These are phyloP conservation scores for Eucalyptus curtisii DNA, from an alignment of 345 rosid genomes.

Conservation along the genomic window DNA sequence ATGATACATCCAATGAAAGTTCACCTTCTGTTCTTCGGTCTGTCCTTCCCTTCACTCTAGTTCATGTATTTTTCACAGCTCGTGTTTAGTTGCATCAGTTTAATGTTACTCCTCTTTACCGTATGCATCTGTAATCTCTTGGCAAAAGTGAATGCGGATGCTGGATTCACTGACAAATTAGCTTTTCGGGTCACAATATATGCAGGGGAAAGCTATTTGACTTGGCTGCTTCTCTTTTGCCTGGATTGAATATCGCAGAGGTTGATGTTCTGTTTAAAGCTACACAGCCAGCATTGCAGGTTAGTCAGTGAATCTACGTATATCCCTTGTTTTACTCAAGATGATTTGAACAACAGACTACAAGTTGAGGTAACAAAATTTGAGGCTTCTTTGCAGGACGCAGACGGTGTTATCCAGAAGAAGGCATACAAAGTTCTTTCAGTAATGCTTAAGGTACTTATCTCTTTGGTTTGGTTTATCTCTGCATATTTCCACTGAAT, in stretches of 20 bases:
- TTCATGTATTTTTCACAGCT: neutral
- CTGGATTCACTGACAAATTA: neutral
- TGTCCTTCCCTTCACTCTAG: neutral
- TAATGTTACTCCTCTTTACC: neutral
- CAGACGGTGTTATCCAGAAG: conserved; percentile 71
- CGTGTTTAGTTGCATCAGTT: neutral
- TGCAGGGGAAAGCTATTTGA: conserved; percentile 77
- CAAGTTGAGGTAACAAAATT: neutral
- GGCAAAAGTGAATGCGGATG: neutral
- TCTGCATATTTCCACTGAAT: neutral
- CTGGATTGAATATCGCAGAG: conserved; percentile 52
- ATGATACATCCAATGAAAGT: conserved; percentile 26
- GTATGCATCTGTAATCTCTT: neutral
- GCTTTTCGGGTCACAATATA: neutral
- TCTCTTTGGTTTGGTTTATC: neutral
- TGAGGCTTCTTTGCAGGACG: conserved; percentile 42
- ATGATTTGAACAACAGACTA: neutral
- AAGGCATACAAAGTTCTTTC: conserved; percentile 93
- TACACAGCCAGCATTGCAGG: conserved; percentile 76
- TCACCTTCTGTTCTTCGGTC: conserved; percentile 45
- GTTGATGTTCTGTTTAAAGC: conserved; percentile 46
- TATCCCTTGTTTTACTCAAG: neutral
- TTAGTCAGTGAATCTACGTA: conserved; percentile 3
- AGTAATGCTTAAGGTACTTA: conserved; percentile 57
- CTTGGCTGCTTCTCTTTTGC: conserved; percentile 70